These are phyloP conservation scores for Anthracocystis setariae DNA, from an alignment of 1,284 basidiomycete genomes.

Conservation along the genomic window DNA sequence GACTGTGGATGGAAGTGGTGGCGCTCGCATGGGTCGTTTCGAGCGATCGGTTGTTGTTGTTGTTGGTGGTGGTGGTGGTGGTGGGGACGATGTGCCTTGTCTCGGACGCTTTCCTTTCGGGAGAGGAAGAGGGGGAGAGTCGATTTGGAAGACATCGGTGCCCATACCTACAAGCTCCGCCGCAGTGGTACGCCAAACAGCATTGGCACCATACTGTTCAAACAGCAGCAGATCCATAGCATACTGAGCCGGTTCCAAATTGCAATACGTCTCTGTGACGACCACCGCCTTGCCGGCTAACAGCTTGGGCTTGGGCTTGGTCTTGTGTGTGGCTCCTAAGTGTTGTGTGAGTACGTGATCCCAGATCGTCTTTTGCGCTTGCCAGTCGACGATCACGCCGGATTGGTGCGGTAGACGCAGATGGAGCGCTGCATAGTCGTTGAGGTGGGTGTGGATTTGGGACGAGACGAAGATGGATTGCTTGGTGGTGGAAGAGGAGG, in stretches of 20 bases:
- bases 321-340: background rate
- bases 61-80: conserved; percentile 4
- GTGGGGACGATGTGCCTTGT: conserved; percentile 1
- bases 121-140: background rate
- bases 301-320: conserved; percentile 7
- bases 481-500: too few relatives aligned
- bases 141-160: conserved; percentile 6
- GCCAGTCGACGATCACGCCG: conserved; percentile 63
- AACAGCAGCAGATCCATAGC: conserved; percentile 93
- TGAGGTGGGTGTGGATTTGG: conserved; percentile 48
- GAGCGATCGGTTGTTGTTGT: background rate
- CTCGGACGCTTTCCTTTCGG: too few relatives aligned
- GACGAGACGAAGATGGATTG: conserved; percentile 39
- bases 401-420: conserved; percentile 60
- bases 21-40: conserved; percentile 8
- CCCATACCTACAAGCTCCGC: conserved; percentile 19
- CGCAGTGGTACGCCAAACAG: conserved; percentile 74
- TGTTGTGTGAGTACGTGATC: conserved; percentile 52
- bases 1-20: background rate
- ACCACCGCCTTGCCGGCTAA: conserved; percentile 68
- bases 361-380: conserved; percentile 61
- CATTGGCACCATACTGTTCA: conserved; percentile 91
- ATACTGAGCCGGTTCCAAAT: conserved; percentile 87
- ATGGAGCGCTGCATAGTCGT: conserved; percentile 57
- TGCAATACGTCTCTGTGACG: conserved; percentile 92